Base-by-base conservation (phyloP, 257 asterid genomes). In the Cordia subcordata region DNA sequence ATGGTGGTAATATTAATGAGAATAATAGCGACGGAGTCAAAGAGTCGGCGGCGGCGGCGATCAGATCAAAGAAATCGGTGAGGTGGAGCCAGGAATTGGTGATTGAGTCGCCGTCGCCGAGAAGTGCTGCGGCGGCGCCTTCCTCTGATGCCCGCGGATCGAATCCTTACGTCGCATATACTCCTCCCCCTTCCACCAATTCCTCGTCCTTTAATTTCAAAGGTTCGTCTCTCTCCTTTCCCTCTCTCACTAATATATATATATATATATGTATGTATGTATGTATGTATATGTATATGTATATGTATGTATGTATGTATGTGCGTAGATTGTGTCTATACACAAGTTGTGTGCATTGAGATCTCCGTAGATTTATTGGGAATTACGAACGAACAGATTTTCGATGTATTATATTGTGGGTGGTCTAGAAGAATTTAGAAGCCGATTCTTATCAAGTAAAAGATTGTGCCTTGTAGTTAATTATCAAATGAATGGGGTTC, bases 81-180 rank as follows among this genome's bases (percentile, higher is more conserved):
- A 73, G 81, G 55, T 90, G 94, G 94, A 87, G 87, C 68, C 63
- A 87, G 67, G 88, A 85, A 50, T 75, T 90, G 83, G 95, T 81
- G 61, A 72, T 71, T 78, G 94, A 84, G 55, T 49, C 87, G 58
- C 80, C 89, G 65, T 57, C 66, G 37, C 87, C 82, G 55, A 79
- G 77, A 72, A 70, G 53, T 55, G 53, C 11, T 8, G 18, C 20
- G 21, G 19, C 32, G 52, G 3, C 12, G 54, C 22, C 71, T 50
- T n/a, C 63, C 37, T 63, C 67, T 1, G 83, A 79, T 64, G 62
- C 60, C 16, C 81, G 61, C 52, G 93, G 86, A 70, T 72, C 90
- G 66, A 79, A 83, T 74, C 94, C 90, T 8, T 84, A 86, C 66
- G 83, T 77, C 17, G 72, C 81, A 76, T 72, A 82, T 77, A 39